phyloP scores from a whole-genome alignment of 495 filamentous ascomycete genomes.

The Podospora pseudocomata region DNA sequence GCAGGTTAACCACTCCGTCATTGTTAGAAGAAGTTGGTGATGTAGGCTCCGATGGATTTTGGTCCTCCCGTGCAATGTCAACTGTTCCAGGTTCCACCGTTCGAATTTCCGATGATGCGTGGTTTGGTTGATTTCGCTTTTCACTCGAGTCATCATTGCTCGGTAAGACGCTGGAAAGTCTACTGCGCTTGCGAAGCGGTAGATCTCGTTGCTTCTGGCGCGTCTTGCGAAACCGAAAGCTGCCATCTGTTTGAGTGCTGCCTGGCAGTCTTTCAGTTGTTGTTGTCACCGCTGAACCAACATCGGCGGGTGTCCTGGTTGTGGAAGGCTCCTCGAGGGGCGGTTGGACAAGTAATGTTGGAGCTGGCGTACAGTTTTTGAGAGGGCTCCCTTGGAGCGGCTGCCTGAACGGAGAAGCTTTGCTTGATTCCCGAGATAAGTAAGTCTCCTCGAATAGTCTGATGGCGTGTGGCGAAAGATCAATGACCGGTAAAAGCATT shows the following conservation, averaged over 20 bases:
- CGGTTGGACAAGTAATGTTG: not conserved
- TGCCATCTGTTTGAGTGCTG: slow-evolving; percentile 27
- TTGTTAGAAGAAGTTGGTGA: not conserved
- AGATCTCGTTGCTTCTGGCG: not conserved
- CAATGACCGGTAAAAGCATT: not conserved
- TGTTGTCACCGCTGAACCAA: not conserved
- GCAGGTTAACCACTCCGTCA: not conserved
- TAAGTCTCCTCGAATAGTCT: slow-evolving; percentile 10
- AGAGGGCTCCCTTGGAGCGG: not conserved
- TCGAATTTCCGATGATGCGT: not conserved
- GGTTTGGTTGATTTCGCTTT: not conserved
- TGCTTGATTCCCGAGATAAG: not conserved
- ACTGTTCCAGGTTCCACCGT: not conserved
- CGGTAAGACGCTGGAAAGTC: not conserved
- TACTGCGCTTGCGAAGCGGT: not conserved
- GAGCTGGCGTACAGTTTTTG: not conserved
- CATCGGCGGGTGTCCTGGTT: not conserved
- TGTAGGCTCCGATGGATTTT: not conserved
- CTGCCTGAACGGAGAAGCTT: not conserved
- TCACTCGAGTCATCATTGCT: not conserved
- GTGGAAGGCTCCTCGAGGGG: not conserved
- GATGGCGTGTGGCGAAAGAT: slow-evolving; percentile 7
- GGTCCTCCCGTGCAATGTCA: not conserved
- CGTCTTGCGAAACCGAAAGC: slow-evolving; percentile 28
- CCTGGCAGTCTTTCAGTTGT: slow-evolving; percentile 20